These are phyloP conservation scores for Setaria viridis DNA, from an alignment of 202 grass and related monocot species.

Conservation along the genomic window DNA sequence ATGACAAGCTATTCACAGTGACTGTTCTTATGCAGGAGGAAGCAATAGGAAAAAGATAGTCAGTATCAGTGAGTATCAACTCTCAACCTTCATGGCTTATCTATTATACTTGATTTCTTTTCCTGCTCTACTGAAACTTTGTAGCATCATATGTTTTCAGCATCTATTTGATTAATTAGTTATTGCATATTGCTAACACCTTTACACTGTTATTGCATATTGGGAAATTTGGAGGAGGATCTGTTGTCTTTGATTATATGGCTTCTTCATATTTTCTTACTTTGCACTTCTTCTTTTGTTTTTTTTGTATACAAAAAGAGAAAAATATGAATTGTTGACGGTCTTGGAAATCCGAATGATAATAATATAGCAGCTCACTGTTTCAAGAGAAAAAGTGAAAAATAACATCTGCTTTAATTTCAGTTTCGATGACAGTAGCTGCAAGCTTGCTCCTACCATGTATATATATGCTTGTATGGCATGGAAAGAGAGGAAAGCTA, in stretches of 20 bases:
- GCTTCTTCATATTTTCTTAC: no score
- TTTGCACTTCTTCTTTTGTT: no score
- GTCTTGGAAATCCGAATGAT: no score
- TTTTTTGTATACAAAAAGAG: no score
- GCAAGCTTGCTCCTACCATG: constrained; percentile 30
- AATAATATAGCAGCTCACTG: no score
- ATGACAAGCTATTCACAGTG: not conserved
- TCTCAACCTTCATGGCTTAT: not conserved
- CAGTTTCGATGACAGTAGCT: not conserved
- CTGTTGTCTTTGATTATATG: no score
- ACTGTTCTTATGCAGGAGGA: constrained; percentile 42
- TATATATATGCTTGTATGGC: constrained; percentile 27
- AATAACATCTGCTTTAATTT: not conserved
- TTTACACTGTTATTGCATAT: not conserved
- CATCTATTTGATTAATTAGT: not conserved
- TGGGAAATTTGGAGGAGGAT: no score
- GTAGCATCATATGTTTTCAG: not conserved
- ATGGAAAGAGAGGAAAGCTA: not conserved
- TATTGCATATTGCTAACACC: constrained; percentile 9
- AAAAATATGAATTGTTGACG: no score
- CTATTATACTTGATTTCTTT: not conserved
- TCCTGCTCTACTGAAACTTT: not conserved
- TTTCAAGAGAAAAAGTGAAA: not conserved
- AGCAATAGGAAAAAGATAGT: accelerated
- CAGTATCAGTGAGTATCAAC: constrained; percentile 31